A percentile compares a stretch with the other conserved stretches of the same genome.
phyloP scores from a whole-genome alignment of 331 rosid species.

The Arachis monticola region DNA sequence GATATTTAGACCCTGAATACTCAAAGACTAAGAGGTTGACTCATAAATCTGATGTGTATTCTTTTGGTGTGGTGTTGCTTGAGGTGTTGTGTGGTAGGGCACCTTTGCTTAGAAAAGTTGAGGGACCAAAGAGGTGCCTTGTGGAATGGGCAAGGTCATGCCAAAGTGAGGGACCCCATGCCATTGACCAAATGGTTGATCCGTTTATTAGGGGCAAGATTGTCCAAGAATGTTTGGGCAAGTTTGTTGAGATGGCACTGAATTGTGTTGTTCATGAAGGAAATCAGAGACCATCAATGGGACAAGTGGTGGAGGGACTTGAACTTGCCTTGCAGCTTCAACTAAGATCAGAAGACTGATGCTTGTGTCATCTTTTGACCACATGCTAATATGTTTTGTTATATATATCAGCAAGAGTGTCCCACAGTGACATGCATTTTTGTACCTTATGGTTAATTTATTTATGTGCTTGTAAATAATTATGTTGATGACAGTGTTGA shows the following conservation, averaged over 20 bases:
- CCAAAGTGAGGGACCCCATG: not conserved
- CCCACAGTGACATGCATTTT: not conserved
- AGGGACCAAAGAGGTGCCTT: not conserved
- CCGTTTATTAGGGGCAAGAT: not conserved
- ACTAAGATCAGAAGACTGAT: not conserved
- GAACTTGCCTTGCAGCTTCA: constrained; percentile 25
- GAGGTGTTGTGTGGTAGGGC: constrained; percentile 39
- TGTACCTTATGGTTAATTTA: not conserved
- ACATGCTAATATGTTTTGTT: not conserved
- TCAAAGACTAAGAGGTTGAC: constrained; percentile 37
- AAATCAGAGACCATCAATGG: constrained; percentile 6
- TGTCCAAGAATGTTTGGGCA: not conserved
- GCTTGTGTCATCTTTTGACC: not conserved
- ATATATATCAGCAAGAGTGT: not conserved
- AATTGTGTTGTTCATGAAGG: constrained; percentile 9
- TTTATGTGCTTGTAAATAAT: too few species aligned
- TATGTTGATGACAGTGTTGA: not conserved
- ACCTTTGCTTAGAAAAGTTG: not conserved
- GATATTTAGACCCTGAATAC: constrained; percentile 64
- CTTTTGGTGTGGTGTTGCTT: constrained; percentile 52
- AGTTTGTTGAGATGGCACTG: not conserved
- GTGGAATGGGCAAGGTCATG: constrained; percentile 13
- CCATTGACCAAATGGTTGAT: not conserved
- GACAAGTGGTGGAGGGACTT: not conserved
- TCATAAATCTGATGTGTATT: constrained; percentile 56